These are phyloP conservation scores for Casuarina equisetifolia DNA, from an alignment of 306 rosid species.

Conservation along the genomic window DNA sequence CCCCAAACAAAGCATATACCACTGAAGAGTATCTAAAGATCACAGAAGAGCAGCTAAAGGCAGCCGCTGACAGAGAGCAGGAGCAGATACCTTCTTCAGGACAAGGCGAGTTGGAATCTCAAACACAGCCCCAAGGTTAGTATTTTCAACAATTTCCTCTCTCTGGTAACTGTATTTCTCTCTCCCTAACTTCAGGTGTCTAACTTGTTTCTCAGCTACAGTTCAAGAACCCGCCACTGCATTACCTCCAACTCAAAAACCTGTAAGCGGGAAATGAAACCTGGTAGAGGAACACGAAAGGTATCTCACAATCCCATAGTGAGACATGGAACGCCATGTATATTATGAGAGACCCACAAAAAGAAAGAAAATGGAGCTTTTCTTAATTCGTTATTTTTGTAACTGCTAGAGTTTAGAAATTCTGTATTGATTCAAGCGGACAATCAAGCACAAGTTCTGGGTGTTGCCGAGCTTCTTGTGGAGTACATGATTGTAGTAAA, in stretches of 20 bases:
- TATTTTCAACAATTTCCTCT: slow-evolving; percentile 7
- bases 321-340: slow-evolving; percentile 21
- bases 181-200: slow-evolving; percentile 14
- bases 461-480: slow-evolving; percentile 15
- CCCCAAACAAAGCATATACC: slow-evolving; percentile 59
- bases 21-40: slow-evolving; percentile 78
- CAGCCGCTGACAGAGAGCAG: slow-evolving; percentile 51
- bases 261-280: slow-evolving; percentile 35
- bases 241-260: slow-evolving; percentile 39
- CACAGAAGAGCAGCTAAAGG: slow-evolving; percentile 82
- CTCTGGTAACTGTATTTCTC: slow-evolving; percentile 3
- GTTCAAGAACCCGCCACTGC: slow-evolving; percentile 43
- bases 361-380: slow-evolving; percentile 14
- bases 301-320: background rate
- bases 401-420: slow-evolving; percentile 6
- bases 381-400: slow-evolving; percentile 26
- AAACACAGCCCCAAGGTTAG: slow-evolving; percentile 55
- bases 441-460: slow-evolving; percentile 2
- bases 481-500: slow-evolving; percentile 15
- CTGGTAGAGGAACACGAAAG: slow-evolving; percentile 1
- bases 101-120: slow-evolving; percentile 44
- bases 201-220: slow-evolving; percentile 29
- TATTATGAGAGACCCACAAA: background rate
- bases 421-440: slow-evolving; percentile 12
- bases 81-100: slow-evolving; percentile 36